Evolutionary conservation across 2,329 filamentous ascomycete species (phyloP).

Genomic region (Sclerotinia minor): DNA sequence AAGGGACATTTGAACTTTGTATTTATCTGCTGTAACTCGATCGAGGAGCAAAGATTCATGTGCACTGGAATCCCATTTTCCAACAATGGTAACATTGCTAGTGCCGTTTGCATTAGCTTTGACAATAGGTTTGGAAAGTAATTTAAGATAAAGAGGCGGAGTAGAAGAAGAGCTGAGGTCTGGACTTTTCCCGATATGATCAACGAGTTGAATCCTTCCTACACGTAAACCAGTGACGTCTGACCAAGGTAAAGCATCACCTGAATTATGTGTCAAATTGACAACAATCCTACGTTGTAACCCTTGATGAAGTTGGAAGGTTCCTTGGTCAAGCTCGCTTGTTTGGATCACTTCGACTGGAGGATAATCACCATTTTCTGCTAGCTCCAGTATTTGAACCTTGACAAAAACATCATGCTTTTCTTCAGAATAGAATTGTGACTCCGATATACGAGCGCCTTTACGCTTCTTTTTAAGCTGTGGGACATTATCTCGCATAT

Average conservation of each 20-base stretch:
- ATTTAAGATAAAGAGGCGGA: constrained; percentile 73
- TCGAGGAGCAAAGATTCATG: constrained; percentile 94
- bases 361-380: constrained; percentile 85
- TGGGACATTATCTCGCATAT: constrained; percentile 80
- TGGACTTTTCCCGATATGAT: constrained; percentile 80
- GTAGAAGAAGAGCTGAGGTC: constrained; percentile 68
- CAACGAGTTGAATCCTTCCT: constrained; percentile 78
- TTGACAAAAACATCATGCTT: constrained; percentile 89
- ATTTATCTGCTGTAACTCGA: constrained; percentile 87
- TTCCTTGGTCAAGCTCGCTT: constrained; percentile 79
- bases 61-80: constrained; percentile 94
- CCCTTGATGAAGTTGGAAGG: constrained; percentile 93
- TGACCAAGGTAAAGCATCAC: constrained; percentile 84
- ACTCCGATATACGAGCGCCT: constrained; percentile 74
- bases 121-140: constrained; percentile 75
- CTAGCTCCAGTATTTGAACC: constrained; percentile 86
- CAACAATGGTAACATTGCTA: constrained; percentile 79
- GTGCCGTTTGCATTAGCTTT: constrained; percentile 89
- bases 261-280: constrained; percentile 87
- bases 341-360: constrained; percentile 91
- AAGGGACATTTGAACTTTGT: constrained; percentile 83
- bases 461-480: constrained; percentile 56
- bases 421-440: constrained; percentile 90
- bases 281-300: constrained; percentile 85
- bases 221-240: constrained; percentile 76